Evolutionary conservation across 768 basidiomycete genomes (phyloP), one percentile per base, ranked within the genome.

Genomic region (Obba rivulosa): DNA sequence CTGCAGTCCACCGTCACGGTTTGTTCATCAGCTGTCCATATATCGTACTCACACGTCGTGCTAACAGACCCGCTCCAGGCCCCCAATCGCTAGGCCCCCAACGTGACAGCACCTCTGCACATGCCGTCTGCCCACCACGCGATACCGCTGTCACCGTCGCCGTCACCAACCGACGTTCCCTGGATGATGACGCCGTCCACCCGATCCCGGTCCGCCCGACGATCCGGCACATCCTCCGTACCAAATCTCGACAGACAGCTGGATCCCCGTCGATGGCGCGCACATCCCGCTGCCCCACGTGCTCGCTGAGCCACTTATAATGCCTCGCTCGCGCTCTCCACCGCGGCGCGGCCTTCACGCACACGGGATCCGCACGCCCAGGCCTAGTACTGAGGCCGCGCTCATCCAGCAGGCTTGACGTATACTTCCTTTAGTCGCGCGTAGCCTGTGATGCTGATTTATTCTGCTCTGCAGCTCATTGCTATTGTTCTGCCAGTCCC

Each of bases 211-310:
- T 74, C n/a, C 71, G 68, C 42, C 70, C 67, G 47, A 44, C 52
- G 55, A 24, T 68, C 68, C 79, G 4, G 66, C 64, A 2, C 66
- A 75, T 40, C 61, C 63, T 3, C 59, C 62, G 17, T 43, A 64
- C 11, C 62, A 66, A 4, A 69, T 81, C 9, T 81, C 80, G 3
- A 78, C 74, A 0, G 85, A 87, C 42, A 77, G 78, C 8, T 80
- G 72, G 49, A 85, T 87, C 46, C 85, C 85, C 0, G 52, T 52
- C 34, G 34, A 24, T 17, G 54, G 69, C 17, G 77, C 82, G 43
- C 69, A 70, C 21, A 58, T 87, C 0, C 85, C 83, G 9, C 78
- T 85, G n/a, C 78, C 85, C 0, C 77, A 78, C 57, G 83, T 81
- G 52, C 67, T 85, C 28, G 52, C 57, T 2, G 38, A 56, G 10